phyloP scores from a whole-genome alignment of 169 alveolate genomes.

The Amoebophrya sp. region DNA sequence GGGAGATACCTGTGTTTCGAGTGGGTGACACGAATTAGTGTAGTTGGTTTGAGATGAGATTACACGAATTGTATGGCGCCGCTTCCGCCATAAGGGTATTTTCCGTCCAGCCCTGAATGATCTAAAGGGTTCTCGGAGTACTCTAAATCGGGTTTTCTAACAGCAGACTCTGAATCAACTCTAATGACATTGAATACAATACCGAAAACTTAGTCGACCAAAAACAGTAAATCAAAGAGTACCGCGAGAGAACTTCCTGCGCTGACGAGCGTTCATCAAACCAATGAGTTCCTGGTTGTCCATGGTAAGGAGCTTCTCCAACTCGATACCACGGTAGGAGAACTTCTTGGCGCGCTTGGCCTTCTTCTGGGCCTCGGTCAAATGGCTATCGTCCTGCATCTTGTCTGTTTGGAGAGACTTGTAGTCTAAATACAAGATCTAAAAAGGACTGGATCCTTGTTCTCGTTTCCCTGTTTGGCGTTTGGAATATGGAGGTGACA shows the following conservation, averaged over 20 bases:
- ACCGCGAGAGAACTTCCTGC: constrained; percentile 77
- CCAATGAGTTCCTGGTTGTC: constrained; percentile 78
- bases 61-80: no score
- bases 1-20: constrained; percentile 28
- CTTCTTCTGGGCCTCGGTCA: constrained; percentile 25
- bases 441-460: not conserved
- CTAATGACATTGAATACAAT: no score
- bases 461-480: not conserved
- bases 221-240: not conserved
- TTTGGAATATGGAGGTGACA: no score
- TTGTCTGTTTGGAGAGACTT: not conserved
- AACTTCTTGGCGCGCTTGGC: constrained; percentile 59
- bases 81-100: no score
- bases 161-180: no score
- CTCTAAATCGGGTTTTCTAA: no score
- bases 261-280: constrained; percentile 87
- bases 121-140: no score
- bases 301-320: constrained; percentile 68
- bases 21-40: no score
- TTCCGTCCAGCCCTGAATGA: no score
- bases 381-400: not conserved
- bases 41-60: no score
- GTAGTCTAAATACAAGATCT: no score
- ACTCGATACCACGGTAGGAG: constrained; percentile 92
- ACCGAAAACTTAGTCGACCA: no score